Conservation (phyloP, 169 alveolate species). For the Fabrea salina region DNA sequence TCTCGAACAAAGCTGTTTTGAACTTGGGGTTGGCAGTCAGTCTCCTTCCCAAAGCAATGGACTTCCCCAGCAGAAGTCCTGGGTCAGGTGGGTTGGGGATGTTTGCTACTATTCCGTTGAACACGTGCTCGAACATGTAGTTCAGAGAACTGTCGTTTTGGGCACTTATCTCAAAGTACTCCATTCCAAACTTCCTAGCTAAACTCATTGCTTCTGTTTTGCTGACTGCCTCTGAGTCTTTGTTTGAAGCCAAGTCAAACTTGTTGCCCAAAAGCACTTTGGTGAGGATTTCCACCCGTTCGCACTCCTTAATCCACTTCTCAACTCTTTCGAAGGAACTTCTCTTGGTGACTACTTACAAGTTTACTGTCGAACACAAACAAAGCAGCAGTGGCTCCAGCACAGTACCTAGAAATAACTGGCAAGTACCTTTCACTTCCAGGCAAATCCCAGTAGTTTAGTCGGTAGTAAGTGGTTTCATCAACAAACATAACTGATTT, state of each 20-base stretch:
- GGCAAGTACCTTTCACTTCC: slow-evolving; percentile 82
- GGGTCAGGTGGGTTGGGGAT: slow-evolving; percentile 82
- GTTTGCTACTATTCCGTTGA: slow-evolving; percentile 59
- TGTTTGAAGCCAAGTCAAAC: slow-evolving; percentile 69
- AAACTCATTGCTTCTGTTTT: slow-evolving; percentile 81
- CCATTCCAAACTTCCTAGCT: slow-evolving; percentile 83
- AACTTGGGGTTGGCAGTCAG: slow-evolving; percentile 72
- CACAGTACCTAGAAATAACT: slow-evolving; percentile 71
- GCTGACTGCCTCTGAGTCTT: slow-evolving; percentile 63
- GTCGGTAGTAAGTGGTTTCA: slow-evolving; percentile 44
- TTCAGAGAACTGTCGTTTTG: not conserved
- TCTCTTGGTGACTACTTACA: slow-evolving; percentile 56
- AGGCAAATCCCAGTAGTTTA: slow-evolving; percentile 80
- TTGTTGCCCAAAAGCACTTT: slow-evolving; percentile 80
- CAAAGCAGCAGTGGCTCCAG: slow-evolving; percentile 82
- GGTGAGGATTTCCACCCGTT: slow-evolving; percentile 76
- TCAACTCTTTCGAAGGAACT: slow-evolving; percentile 81
- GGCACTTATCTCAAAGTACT: slow-evolving; percentile 74
- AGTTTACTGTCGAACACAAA: slow-evolving; percentile 73
- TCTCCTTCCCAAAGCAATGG: slow-evolving; percentile 77
- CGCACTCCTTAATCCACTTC: slow-evolving; percentile 77
- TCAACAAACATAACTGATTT: slow-evolving; percentile 63
- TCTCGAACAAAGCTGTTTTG: slow-evolving; percentile 36
- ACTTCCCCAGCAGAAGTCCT: slow-evolving; percentile 77
- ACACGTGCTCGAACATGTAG: slow-evolving; percentile 56